Evolutionary conservation across 495 filamentous ascomycete genomes (phyloP).

Genomic region (Penicillium roqueforti): DNA sequence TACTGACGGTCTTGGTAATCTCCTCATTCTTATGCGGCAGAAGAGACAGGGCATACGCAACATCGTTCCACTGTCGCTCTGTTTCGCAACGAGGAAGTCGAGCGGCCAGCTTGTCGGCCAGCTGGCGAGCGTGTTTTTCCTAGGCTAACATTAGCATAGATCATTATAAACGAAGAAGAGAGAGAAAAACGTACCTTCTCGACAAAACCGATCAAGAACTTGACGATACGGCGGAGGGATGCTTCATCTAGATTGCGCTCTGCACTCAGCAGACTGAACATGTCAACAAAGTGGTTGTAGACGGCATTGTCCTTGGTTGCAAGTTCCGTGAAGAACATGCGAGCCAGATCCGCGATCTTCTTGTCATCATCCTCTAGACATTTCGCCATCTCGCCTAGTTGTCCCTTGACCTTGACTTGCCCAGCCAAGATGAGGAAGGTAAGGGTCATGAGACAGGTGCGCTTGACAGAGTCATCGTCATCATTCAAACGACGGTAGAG

Average conservation of each 20-base stretch:
- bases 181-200: constrained; percentile 72
- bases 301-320: constrained; percentile 98
- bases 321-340: constrained; percentile 98
- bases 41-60: constrained; percentile 82
- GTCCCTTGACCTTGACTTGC: constrained; percentile 99
- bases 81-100: constrained; percentile 81
- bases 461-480: constrained; percentile 81
- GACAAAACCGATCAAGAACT: constrained; percentile 90
- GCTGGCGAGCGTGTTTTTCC: constrained; percentile 98
- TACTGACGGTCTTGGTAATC: constrained; percentile 74
- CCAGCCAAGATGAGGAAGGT: constrained; percentile 97
- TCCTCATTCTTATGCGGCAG: constrained; percentile 98
- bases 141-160: constrained; percentile 28
- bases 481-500: constrained; percentile 91
- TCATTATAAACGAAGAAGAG: neutral
- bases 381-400: constrained; percentile 98
- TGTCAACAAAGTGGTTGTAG: constrained; percentile 99
- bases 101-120: constrained; percentile 89
- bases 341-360: constrained; percentile 83
- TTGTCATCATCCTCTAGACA: constrained; percentile 94
- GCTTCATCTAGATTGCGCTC: constrained; percentile 80
- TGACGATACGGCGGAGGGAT: constrained; percentile 75
- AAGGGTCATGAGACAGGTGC: constrained; percentile 96
- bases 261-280: constrained; percentile 89
- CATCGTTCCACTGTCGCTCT: constrained; percentile 95